These are phyloP conservation scores for Dalbergia cochinchinensis DNA, from an alignment of 306 rosid species.

Conservation along the genomic window DNA sequence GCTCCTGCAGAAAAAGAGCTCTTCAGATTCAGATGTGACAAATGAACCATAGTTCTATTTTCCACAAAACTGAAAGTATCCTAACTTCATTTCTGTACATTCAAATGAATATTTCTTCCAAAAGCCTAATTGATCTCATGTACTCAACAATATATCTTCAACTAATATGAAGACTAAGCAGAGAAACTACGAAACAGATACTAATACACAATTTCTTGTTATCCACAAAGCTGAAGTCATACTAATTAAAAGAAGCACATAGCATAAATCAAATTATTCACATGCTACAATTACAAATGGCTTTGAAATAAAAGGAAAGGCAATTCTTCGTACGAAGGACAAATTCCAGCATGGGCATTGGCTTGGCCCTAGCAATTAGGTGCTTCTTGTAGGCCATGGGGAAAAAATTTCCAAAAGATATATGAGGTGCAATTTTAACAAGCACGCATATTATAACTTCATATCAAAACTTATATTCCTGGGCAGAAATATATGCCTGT, in stretches of 20 bases:
- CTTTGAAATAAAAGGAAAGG: constrained; percentile 17
- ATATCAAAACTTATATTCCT: no score
- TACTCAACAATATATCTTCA: background rate
- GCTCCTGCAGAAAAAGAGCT: constrained; percentile 59
- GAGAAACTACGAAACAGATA: background rate
- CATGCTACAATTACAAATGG: background rate
- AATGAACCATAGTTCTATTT: background rate
- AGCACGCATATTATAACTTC: background rate
- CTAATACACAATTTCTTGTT: constrained; percentile 4
- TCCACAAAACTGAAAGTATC: background rate
- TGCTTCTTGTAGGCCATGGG: background rate
- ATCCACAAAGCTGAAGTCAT: background rate
- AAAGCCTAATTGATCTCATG: background rate
- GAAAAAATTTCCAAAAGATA: constrained; percentile 9
- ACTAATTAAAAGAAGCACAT: constrained; percentile 4
- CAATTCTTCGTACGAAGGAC: constrained; percentile 24
- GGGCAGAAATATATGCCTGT: no score
- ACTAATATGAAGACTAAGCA: background rate
- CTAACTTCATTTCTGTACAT: constrained; percentile 26
- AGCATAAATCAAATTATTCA: background rate
- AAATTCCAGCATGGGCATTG: background rate
- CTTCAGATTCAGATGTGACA: constrained; percentile 44
- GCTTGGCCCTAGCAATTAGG: background rate
- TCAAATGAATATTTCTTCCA: constrained; percentile 3
- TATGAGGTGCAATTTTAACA: background rate